Conservation (phyloP, 2,329 filamentous ascomycete genomes). For the Beauveria asiatica region DNA sequence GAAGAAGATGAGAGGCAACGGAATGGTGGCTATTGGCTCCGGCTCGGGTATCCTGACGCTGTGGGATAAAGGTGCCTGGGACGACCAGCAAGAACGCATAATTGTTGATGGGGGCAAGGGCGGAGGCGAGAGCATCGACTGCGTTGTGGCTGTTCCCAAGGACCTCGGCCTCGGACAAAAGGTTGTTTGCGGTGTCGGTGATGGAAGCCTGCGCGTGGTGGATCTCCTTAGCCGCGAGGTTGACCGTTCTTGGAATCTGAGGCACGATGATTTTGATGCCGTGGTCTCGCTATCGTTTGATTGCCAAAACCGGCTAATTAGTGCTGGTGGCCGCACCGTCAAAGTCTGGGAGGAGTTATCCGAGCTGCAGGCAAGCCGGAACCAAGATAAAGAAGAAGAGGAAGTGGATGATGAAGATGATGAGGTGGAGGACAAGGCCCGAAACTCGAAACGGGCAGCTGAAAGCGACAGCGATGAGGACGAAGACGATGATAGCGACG, state of each 20-base stretch:
- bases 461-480: conserved; percentile 39
- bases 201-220: conserved; percentile 71
- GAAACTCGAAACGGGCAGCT: conserved; percentile 37
- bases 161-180: conserved; percentile 62
- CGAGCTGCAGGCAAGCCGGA: conserved; percentile 35
- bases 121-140: conserved; percentile 72
- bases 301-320: conserved; percentile 77
- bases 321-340: conserved; percentile 73
- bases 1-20: conserved; percentile 56
- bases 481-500: conserved; percentile 27
- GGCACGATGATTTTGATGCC: conserved; percentile 81
- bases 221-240: conserved; percentile 68
- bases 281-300: conserved; percentile 80
- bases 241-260: conserved; percentile 47
- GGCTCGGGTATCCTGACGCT: conserved; percentile 76
- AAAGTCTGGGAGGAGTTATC: conserved; percentile 87
- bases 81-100: conserved; percentile 87
- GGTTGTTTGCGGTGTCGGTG: conserved; percentile 71
- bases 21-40: conserved; percentile 67
- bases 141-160: conserved; percentile 63
- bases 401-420: conserved; percentile 33
- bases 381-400: conserved; percentile 40
- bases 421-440: conserved; percentile 27
- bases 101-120: conserved; percentile 56
- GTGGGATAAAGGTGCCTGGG: conserved; percentile 93